phyloP scores from a whole-genome alignment of 148 eudicot genomes.

The Cornus suecica region DNA sequence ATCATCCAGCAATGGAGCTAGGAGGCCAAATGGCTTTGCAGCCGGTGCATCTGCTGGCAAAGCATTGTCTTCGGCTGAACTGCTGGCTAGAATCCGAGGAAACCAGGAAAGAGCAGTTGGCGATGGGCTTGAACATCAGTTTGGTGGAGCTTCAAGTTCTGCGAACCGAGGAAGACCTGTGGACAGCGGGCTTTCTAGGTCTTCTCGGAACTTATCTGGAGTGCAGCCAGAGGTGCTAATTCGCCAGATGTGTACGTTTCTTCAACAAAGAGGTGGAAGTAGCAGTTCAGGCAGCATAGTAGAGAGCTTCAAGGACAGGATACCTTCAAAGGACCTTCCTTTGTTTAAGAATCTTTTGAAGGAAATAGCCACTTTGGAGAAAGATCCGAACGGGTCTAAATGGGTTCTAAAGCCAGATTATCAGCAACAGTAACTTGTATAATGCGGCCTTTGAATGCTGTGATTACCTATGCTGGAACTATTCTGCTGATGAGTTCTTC shows the following conservation, averaged over 20 bases:
- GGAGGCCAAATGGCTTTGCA: constrained; percentile 29
- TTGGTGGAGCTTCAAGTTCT: constrained; percentile 43
- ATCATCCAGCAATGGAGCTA: constrained; percentile 25
- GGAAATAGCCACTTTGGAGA: constrained; percentile 81
- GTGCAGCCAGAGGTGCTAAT: constrained; percentile 76
- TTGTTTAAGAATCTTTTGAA: constrained; percentile 88
- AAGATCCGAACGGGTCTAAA: constrained; percentile 51
- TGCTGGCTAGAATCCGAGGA: constrained; percentile 70
- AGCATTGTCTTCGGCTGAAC: constrained; percentile 78
- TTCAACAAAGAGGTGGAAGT: constrained; percentile 73
- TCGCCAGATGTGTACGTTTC: constrained; percentile 82
- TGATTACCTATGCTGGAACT: background rate
- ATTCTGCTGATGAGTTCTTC: no score
- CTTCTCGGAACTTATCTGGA: constrained; percentile 41
- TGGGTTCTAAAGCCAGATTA: constrained; percentile 91
- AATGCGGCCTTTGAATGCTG: background rate
- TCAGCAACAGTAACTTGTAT: constrained; percentile 17
- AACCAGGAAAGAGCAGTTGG: constrained; percentile 65
- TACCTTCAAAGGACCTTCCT: constrained; percentile 80
- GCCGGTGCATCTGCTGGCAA: constrained; percentile 84
- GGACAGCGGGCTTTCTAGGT: constrained; percentile 27
- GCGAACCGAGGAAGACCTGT: constrained; percentile 22
- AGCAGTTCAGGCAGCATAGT: constrained; percentile 65
- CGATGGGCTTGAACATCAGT: constrained; percentile 85
- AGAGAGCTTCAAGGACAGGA: constrained; percentile 70